Base-by-base conservation (phyloP, 2,329 filamentous ascomycete species). In the Allantophomopsis lycopodina region DNA sequence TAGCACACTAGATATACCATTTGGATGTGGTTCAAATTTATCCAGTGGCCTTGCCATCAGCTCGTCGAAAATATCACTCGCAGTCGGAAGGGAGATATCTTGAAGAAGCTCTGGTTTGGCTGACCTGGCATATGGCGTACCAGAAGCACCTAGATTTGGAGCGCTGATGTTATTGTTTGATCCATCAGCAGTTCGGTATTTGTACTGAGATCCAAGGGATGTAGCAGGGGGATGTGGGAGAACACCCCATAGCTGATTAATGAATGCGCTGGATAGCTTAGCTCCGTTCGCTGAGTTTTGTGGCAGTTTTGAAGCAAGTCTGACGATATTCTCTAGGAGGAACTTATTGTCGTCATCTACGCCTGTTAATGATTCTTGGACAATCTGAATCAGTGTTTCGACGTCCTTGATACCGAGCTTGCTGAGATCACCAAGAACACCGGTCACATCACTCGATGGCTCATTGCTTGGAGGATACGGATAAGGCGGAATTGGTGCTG, bases 291-390 rank as follows among this genome's bases (percentile, higher is more conserved):
- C 49, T 1, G 54, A 55, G 11, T 46, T 40, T 7, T 48, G 44
- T 21, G 50, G 47, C 20, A 56, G 42, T 36, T 53, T 52, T 32
- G 52, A 44, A n/a, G 58, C 39, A 7, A 53, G 42, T 12, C 44
- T 40, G 44, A 86, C 84, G 5, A 80, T 68, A 7, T 73, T 66
- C 56, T 86, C 82, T 75, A 86, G 83, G 35, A 85, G 63, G 66
- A 84, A 82, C 2, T 77, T 82, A 60, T 81, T 83, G 61, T 89
- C 84, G 50, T 89, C 78, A 5, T 74, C 59, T 10, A 69, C 68
- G 1, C 80, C 77, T 48, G 73, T 78, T 23, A 77, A 56, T 57
- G 83, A 77, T 44, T 62, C 66, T 40, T 71, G 68, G 42, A 84
- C 61, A 31, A 85, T 60, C 5, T 71, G 64, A 35, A 71, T 57